These are phyloP conservation scores for Eurotiales sp. DNA, from an alignment of 2,329 filamentous ascomycete species.

Conservation along the genomic window DNA sequence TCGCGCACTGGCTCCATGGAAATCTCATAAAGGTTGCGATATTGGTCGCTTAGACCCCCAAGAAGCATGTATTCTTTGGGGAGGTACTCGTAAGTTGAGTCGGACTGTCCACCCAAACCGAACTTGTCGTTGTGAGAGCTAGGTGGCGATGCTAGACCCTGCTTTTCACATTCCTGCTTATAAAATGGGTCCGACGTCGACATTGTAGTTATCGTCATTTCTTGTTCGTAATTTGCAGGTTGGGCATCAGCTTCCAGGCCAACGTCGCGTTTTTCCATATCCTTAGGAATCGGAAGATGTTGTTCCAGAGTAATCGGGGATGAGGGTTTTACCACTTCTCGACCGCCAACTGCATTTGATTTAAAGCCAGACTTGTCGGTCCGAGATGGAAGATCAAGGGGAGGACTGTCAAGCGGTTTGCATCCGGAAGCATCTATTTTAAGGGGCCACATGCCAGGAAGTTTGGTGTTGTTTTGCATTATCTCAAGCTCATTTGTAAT, in stretches of 20 bases:
- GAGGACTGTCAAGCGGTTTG: conserved; percentile 36
- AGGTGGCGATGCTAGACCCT: conserved; percentile 37
- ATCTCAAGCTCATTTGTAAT: conserved; percentile 77
- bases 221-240: conserved; percentile 23
- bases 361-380: conserved; percentile 20
- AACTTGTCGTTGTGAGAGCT: conserved; percentile 34
- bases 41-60: conserved; percentile 41
- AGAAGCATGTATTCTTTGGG: conserved; percentile 48
- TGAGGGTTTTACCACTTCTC: neutral
- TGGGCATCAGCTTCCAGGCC: conserved; percentile 25
- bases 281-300: conserved; percentile 10
- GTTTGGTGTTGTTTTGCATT: conserved; percentile 65
- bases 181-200: neutral
- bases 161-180: conserved; percentile 32
- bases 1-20: conserved; percentile 37
- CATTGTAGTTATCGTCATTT: conserved; percentile 9
- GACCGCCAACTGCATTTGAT: neutral
- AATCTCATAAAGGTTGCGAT: conserved; percentile 42
- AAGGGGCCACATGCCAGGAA: conserved; percentile 79
- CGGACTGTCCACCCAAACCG: conserved; percentile 42
- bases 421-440: conserved; percentile 76
- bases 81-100: conserved; percentile 51
- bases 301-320: conserved; percentile 1
- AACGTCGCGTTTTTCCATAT: conserved; percentile 22
- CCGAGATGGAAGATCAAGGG: conserved; percentile 16